Evolutionary conservation across 495 filamentous ascomycete species (phyloP).

Genomic region (Hypoxylon trugodes): DNA sequence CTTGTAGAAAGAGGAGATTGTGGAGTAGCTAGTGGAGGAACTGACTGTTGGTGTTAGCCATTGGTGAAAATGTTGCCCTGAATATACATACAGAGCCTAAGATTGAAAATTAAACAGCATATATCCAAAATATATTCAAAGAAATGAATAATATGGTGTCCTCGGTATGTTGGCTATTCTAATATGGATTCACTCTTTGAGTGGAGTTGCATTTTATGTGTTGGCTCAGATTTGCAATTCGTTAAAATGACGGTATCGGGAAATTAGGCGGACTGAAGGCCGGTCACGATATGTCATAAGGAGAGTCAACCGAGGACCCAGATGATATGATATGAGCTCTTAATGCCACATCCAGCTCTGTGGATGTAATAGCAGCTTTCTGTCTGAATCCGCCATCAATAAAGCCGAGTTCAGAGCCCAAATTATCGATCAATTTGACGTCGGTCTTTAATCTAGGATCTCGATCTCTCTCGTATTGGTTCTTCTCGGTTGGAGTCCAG

Average conservation of each 20-base stretch:
- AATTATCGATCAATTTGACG: slow-evolving; percentile 27
- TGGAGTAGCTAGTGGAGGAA: not conserved
- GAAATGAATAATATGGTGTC: too few species aligned
- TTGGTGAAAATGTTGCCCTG: not conserved
- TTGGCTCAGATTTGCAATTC: too few species aligned
- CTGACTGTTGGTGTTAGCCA: slow-evolving; percentile 10
- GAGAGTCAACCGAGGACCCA: too few species aligned
- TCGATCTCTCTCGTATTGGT: slow-evolving; percentile 27
- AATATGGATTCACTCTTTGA: too few species aligned
- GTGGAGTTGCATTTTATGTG: too few species aligned
- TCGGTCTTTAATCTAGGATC: slow-evolving; percentile 31
- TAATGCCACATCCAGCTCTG: slow-evolving; percentile 1
- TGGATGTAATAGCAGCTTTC: slow-evolving; percentile 8
- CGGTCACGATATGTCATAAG: too few species aligned
- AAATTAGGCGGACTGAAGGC: too few species aligned
- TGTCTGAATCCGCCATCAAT: slow-evolving; percentile 25
- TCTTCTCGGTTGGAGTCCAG: slow-evolving; percentile 42
- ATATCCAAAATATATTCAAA: not conserved
- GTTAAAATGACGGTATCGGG: too few species aligned
- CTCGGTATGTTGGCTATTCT: too few species aligned
- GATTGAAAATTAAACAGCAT: not conserved
- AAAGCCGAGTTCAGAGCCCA: slow-evolving; percentile 29
- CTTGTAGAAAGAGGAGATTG: slow-evolving; percentile 21
- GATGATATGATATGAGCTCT: slow-evolving; percentile 4
- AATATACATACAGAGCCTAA: slow-evolving; percentile 14